A percentile compares a stretch with the other conserved stretches of the same genome.
Conservation (phyloP, 2,329 filamentous ascomycete species). For the Fusarium protoensiforme region DNA sequence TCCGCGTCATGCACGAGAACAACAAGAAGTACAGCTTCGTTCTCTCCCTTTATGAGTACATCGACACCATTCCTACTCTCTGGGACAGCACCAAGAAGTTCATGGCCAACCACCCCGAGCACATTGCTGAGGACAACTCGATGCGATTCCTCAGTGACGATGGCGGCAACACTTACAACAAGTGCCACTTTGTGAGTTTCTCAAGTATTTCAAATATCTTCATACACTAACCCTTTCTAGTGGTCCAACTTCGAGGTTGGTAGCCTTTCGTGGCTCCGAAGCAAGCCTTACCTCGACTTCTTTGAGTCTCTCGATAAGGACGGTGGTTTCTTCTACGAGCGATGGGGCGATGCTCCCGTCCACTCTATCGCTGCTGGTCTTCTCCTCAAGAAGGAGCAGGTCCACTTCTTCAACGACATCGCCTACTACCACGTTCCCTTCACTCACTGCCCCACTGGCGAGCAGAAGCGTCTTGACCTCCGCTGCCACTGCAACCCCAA, state of each 20-base stretch:
- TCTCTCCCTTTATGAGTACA: constrained; percentile 94
- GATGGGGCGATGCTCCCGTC: constrained; percentile 97
- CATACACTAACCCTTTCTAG: constrained; percentile 56
- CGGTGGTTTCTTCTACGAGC: constrained; percentile 98
- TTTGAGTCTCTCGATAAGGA: constrained; percentile 89
- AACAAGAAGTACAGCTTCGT: constrained; percentile 99
- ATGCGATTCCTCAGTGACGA: constrained; percentile 95
- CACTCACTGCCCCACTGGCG: constrained; percentile 94
- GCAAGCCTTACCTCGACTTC: constrained; percentile 88
- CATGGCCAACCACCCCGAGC: constrained; percentile 88
- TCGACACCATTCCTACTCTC: constrained; percentile 93
- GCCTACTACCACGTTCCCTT: constrained; percentile 98
- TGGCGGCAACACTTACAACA: constrained; percentile 90
- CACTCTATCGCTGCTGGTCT: constrained; percentile 95
- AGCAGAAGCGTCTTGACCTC: constrained; percentile 83
- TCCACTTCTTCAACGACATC: constrained; percentile 99
- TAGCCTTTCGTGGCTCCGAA: constrained; percentile 92
- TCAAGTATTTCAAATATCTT: neutral
- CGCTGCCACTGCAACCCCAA: constrained; percentile 95
- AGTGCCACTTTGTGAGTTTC: constrained; percentile 88
- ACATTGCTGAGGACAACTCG: constrained; percentile 85
- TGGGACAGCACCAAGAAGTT: constrained; percentile 98
- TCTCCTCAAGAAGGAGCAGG: constrained; percentile 89
- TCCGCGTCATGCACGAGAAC: constrained; percentile 95
- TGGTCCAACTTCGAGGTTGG: constrained; percentile 99